phyloP scores from a whole-genome alignment of 2,329 filamentous ascomycete genomes.

The Penicillium brasilianum region DNA sequence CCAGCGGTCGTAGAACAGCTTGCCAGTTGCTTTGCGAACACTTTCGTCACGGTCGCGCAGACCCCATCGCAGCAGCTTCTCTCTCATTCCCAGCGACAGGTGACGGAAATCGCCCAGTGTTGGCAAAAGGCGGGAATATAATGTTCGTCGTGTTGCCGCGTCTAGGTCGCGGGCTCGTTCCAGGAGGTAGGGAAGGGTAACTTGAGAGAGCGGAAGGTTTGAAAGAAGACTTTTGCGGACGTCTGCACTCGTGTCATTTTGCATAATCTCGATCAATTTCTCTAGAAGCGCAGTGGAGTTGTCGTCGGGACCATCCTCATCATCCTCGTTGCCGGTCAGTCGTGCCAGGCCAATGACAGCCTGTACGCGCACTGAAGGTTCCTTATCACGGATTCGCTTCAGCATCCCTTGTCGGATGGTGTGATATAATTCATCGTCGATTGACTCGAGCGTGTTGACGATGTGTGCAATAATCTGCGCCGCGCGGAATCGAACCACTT shows the following conservation, averaged over 20 bases:
- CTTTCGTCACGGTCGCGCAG: slow-evolving; percentile 91
- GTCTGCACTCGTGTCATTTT: slow-evolving; percentile 93
- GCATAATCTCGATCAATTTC: slow-evolving; percentile 84
- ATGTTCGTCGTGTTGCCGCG: slow-evolving; percentile 76
- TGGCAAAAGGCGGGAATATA: slow-evolving; percentile 87
- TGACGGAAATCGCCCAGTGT: slow-evolving; percentile 93
- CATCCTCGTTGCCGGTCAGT: slow-evolving; percentile 73
- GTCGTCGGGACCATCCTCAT: slow-evolving; percentile 70
- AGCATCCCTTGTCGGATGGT: slow-evolving; percentile 78
- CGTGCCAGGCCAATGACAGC: slow-evolving; percentile 89
- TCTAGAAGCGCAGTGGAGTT: slow-evolving; percentile 72
- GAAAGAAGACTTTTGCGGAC: slow-evolving; percentile 85
- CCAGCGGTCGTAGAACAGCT: slow-evolving; percentile 94
- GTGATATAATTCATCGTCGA: slow-evolving; percentile 90
- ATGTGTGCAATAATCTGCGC: slow-evolving; percentile 90
- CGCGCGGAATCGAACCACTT: slow-evolving; percentile 84
- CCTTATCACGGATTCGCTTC: slow-evolving; percentile 90
- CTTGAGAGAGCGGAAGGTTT: slow-evolving; percentile 84
- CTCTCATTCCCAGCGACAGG: slow-evolving; percentile 88
- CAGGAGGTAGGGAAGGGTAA: slow-evolving; percentile 82
- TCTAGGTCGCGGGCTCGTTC: slow-evolving; percentile 92
- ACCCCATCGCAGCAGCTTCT: slow-evolving; percentile 94
- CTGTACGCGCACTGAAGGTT: slow-evolving; percentile 88
- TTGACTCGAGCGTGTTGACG: slow-evolving; percentile 87
- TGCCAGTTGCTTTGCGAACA: slow-evolving; percentile 87